Percentiles rank a stretch among this genome's conserved stretches.
Evolutionary conservation across 495 filamentous ascomycete species (phyloP).

Genomic region (Trichocladium uniseriatum): DNA sequence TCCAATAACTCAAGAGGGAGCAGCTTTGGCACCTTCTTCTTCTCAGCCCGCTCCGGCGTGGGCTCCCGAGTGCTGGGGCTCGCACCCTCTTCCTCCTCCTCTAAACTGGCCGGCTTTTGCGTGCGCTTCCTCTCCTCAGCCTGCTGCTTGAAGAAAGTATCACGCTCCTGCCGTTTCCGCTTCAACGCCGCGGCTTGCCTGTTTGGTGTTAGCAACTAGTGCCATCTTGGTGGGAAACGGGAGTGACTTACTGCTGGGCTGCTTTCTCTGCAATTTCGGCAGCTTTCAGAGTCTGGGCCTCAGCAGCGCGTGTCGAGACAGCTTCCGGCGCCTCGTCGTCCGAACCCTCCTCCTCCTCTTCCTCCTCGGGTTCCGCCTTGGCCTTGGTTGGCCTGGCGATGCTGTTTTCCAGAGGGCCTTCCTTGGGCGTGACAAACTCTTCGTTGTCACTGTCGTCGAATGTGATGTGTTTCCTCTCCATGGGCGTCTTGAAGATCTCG

Average conservation of each 20-base stretch:
- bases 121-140: conserved; percentile 32
- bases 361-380: conserved; percentile 27
- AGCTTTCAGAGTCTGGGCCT: conserved; percentile 27
- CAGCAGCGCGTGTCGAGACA: conserved; percentile 32
- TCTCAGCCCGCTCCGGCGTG: conserved; percentile 4
- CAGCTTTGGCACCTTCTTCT: conserved; percentile 28
- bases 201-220: conserved; percentile 4
- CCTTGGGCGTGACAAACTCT: conserved; percentile 26
- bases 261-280: conserved; percentile 31
- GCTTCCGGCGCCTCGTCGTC: conserved; percentile 41
- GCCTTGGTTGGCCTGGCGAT: conserved; percentile 6
- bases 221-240: background rate
- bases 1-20: conserved; percentile 41
- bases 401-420: conserved; percentile 23
- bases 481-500: conserved; percentile 23
- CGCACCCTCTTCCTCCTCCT: conserved; percentile 11
- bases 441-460: conserved; percentile 27
- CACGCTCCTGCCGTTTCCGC: conserved; percentile 38
- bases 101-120: conserved; percentile 1
- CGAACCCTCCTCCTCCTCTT: conserved; percentile 27
- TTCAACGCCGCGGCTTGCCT: conserved; percentile 37
- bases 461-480: conserved; percentile 20
- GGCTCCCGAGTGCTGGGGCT: conserved; percentile 14
- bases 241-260: conserved; percentile 30
- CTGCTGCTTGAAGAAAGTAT: conserved; percentile 37